Base-by-base conservation (phyloP, 1,139 yeast species). In the Yamadazyma buinensis region DNA sequence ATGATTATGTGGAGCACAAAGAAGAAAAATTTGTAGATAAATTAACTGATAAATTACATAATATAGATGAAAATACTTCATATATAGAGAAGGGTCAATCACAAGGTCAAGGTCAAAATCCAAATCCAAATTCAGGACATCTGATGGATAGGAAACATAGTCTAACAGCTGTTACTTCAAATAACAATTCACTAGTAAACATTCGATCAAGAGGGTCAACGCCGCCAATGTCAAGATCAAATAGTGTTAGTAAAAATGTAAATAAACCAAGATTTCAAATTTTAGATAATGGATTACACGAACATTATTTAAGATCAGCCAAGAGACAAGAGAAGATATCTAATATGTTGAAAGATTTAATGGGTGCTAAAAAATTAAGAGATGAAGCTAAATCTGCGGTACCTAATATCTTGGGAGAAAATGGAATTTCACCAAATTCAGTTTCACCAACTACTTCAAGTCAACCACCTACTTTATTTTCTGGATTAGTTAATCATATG, bases 261-360 rank as follows among this genome's bases (percentile, higher is more conserved):
- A 22, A 23, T 13, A 43, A 41, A 34, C 74, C 77, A 1, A 50
- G 87, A 28, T 80, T 80, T 49, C 49, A 59, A 26, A 61, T 79
- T 54, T 55, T 64, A 34, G 87, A 80, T 32, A 80, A 80, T 43
- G 90, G 94, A 3, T 44, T 61, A 10, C 97, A 90, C 57, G 86
- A 79, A 48, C 97, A 90, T 58, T 79, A 78, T 52, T 67, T 90
- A 44, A 73, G 79, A 41, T 77, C 83, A 29, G 81, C 90, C 9
- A 80, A 82, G 51, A 74, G 97, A 45, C 97, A 88, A 57, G 97
- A 90, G 53, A 88, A 87, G 54, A 67, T 90, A 32, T 75, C 87
- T 14, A 80, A 80, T 42, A 85, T 90, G 95, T 71, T 92, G 45
- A 86, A 86, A 48, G 95, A 86, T 52, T 69, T 87, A 44, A 61